Evolutionary conservation across 2,329 filamentous ascomycete genomes (phyloP), one percentile per base, ranked within the genome.

Genomic region (Botrytis elliptica): DNA sequence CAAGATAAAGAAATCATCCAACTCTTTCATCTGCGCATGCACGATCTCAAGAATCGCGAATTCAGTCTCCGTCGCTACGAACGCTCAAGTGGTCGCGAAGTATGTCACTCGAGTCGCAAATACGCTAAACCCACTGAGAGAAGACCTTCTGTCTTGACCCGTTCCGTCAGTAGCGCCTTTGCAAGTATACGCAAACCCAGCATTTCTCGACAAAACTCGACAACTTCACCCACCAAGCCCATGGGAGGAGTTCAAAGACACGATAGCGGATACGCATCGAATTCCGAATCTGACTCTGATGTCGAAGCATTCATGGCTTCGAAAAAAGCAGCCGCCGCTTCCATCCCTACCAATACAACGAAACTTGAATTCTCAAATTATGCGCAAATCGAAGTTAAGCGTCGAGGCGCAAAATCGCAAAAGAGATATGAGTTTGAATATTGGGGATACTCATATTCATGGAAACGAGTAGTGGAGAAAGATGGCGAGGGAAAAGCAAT

Each of bases 281-380:
- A 83, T n/a, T 82, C 84, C 25, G 82, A 85, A 65, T 73, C 75
- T 5, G 78, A 78, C 33, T 75, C 75, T 3, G 78, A 80, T 22
- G 36, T 77, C 29, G 73, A 74, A 16, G 59, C 74, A 3, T 77
- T 77, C 80, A 82, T 72, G 79, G 79, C 52, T 77, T 75, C 75
- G 18, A 83, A 70, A 76, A 80, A 69, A 70, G 66, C 72, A 44
- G 77, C 75, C 77, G 74, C 72, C 8, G 29, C 62, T 14, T 40
- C 72, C 25, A 74, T 78, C 63, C 89, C 93, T 29, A 93, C 91
- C 74, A 94, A 97, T 82, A 91, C 88, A 52, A 92, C 95, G 81
- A 93, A 94, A 83, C 88, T 99, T 49, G 95, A 98, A 81, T 99
- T 98, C 82, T 97, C 94, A 77, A 99, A 98, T 84, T 99, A 99